Evolutionary conservation across 306 rosid species (phyloP), one percentile per base, ranked within the genome.

Genomic region (Quercus alba): DNA sequence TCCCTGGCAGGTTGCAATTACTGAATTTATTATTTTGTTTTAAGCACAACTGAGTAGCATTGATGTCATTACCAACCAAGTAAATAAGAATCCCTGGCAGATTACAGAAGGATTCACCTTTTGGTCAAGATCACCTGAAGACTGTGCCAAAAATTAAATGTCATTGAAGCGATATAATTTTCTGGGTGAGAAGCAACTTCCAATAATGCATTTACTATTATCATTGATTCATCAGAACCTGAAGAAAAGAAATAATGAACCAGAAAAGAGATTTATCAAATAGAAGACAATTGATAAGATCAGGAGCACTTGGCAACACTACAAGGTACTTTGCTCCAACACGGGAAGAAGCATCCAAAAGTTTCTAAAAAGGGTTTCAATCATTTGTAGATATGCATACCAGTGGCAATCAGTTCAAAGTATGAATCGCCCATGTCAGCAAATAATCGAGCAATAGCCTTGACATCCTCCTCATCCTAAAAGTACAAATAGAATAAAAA

Each of bases 341-440:
- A 77, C 64, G 52, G 75, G 85, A 26, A 56, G 82, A 86, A 77
- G 73, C 77, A 70, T 66, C 77, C 62, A 82, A 77, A 52, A 76
- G 21, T 81, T 75, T 62, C 75, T 73, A 56, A 55, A 55, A 64
- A 77, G 70, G 23, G 26, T 72, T 46, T 72, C 28, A 5, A 69
- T 31, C 31, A 63, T 33, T 59, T 54, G 56, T 13, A 75, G 35
- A 68, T 41, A 58, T 14, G 58, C 51, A 57, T 90, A 96, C 99
- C 98, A 81, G 94, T 87, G 41, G 98, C 94, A 61, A 96, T 96
- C 79, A 96, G 84, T 73, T 93, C 98, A 73, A 96, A 98, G 38
- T 93, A 96, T 56, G 98, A 93, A 87, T 96, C 98, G 64, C 99
- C 99, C 99, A 96, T 93, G 89, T 93, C 99, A 17, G 99, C 94